Base-by-base conservation (phyloP, 2,329 filamentous ascomycete genomes). In the Talaromyces pinophilus region DNA sequence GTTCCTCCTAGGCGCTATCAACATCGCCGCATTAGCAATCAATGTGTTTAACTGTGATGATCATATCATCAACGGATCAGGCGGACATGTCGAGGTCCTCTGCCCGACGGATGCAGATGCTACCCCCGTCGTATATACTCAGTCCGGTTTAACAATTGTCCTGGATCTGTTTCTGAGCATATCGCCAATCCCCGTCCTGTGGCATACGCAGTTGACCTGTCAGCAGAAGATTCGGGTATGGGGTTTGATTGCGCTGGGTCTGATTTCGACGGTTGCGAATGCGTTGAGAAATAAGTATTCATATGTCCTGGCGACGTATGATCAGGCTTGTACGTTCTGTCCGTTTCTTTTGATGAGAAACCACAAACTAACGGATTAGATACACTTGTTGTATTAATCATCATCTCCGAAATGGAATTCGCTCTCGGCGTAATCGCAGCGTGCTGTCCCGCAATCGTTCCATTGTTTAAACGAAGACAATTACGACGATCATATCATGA, bases 241-340 rank as follows among this genome's bases (percentile, higher is more conserved):
- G 15, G 48, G 48, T 4, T 28, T 28, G 13, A 52, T 30, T 52
- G 48, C 48, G 5, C 25, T 44, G 15, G 17, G 50, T n/a, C 7
- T 55, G 15, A 55, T 55, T 33, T 33, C 17, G 48, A 54, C 48
- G 28, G 50, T 55, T 55, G 50, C 50, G 6, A 33, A 55, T 55
- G 28, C 28, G 17, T 35, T 33, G 28, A 30, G 50, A 8, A 55
- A 55, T 55, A 55, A 55, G 50, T 54, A 54, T 54, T 17, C 25
- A 10, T 30, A 54, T 10, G 48, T 52, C 15, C 25, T 52, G 5
- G 48, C 22, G 13, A 52, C 48, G 15, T 33, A 54, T 54, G 48
- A 54, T 54, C 48, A 54, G 28, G 15, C 25, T 30, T 54, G 48
- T 54, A 30, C 17, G 48, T 54, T 54, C 19, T 25, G 10, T 22